Percentiles rank a stretch among this genome's conserved stretches.
phyloP scores from a whole-genome alignment of 2,329 filamentous ascomycete species.

The Ceratocystis eucalypticola region DNA sequence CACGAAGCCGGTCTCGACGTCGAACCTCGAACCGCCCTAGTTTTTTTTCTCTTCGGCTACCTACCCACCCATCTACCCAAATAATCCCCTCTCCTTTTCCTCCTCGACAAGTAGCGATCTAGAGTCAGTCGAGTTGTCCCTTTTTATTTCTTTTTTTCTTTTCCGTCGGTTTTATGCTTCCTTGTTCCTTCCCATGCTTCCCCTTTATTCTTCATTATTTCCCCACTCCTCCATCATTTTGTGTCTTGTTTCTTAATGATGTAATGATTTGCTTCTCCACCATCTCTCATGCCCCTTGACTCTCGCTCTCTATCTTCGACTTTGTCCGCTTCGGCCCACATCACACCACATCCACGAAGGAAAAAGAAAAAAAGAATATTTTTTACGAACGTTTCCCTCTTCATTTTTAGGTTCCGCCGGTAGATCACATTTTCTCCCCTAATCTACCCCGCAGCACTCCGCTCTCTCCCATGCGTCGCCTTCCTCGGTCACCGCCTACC shows the following conservation, averaged over 20 bases:
- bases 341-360: not conserved
- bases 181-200: not conserved
- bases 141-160: not conserved
- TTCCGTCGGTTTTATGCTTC: not conserved
- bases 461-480: not conserved
- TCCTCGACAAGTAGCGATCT: not conserved
- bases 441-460: not conserved
- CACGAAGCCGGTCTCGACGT: conserved; percentile 11
- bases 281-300: not conserved
- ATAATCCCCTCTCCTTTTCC: not conserved
- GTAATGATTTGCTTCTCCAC: not conserved
- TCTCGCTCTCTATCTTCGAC: conserved; percentile 4
- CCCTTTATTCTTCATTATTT: not conserved
- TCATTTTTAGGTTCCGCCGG: conserved; percentile 82
- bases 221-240: not conserved
- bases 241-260: conserved; percentile 3
- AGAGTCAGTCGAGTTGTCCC: not conserved
- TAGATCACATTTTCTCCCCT: conserved; percentile 35
- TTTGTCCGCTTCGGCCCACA: not conserved
- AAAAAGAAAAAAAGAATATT: conserved; percentile 40
- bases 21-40: conserved; percentile 12
- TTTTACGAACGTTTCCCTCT: conserved; percentile 53
- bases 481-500: not conserved
- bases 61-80: not conserved
- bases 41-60: conserved; percentile 10